These are phyloP conservation scores for Penicillium tannophilum DNA, from an alignment of 495 filamentous ascomycete species.

Conservation along the genomic window DNA sequence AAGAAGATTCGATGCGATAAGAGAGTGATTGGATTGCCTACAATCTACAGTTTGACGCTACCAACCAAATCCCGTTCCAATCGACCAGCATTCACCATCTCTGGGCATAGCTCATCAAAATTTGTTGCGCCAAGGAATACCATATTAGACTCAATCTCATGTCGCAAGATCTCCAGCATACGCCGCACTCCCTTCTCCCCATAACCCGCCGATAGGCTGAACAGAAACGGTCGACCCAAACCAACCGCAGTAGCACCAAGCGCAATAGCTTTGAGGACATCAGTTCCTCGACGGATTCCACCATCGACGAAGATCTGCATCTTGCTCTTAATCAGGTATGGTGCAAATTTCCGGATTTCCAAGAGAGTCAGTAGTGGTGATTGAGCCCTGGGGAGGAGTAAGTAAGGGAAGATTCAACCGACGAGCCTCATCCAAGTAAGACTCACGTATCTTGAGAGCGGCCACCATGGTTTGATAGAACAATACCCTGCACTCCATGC, in stretches of 20 bases:
- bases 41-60: conserved; percentile 36
- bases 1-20: too few relatives aligned
- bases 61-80: conserved; percentile 40
- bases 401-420: conserved; percentile 36
- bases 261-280: conserved; percentile 87
- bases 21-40: neutral
- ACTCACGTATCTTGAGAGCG: conserved; percentile 47
- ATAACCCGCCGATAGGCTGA: conserved; percentile 69
- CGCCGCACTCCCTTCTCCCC: conserved; percentile 38
- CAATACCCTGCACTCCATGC: conserved; percentile 76
- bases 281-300: conserved; percentile 78
- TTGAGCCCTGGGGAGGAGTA: conserved; percentile 62
- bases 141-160: conserved; percentile 46
- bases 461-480: conserved; percentile 59
- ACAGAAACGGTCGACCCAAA: conserved; percentile 83
- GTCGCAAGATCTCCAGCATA: conserved; percentile 36
- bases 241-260: conserved; percentile 84
- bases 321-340: conserved; percentile 51
- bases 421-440: neutral
- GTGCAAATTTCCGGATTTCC: conserved; percentile 74
- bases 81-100: conserved; percentile 39
- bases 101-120: conserved; percentile 30
- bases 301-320: conserved; percentile 87
- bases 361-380: conserved; percentile 67
- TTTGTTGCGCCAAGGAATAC: conserved; percentile 35